Evolutionary conservation across 192 early-diverging fungal genomes (phyloP), one percentile per base, ranked within the genome.

Genomic region (Backusella parvicylindrica): DNA sequence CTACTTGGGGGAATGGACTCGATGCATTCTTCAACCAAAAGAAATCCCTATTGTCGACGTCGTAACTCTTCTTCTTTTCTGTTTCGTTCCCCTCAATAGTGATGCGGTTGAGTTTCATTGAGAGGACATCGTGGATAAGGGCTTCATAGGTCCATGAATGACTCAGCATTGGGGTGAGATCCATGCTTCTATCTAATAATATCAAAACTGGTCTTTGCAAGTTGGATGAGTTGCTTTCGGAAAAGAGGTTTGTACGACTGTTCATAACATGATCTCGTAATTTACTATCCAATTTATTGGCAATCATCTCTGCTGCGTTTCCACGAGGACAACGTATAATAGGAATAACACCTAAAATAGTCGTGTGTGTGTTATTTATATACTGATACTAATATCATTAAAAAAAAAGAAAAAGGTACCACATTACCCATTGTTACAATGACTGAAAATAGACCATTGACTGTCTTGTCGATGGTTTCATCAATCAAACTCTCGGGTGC

Each of bases 111-210:
- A 99, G 87, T 65, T 91, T 92, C 88, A 99, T 90, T 43, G 96
- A 94, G 41, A 96, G 89, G 3, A 99, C 87, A 80, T 99, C 98
- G 83, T 99, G 97, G 13, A 99, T 89, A 30, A 99, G 86, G 0
- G 95, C 94, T 74, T 97, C 92, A 81, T 99, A 99, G 0, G 97
- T 99, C 98, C 98, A 99, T 9, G 97, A 95, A 82, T 99, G 98
- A 70, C 85, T 91, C 64, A 99, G 86, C 91, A 99, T 95, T 12
- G 94, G 89, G 9, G 89, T 88, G 63, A 99, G 81, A 83, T 99
- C 98, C 84, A 97, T 83, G 75, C 93, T 95, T 38, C 98, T 87
- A 70, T 99, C 98, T 31, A 98, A 81, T 11, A 99, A 81, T 13
- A 99, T 89, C 64, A 99, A 84, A 6, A 97, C 92, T 70, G 94